Conservation (phyloP, 495 filamentous ascomycete genomes). For the Aspergillus sparsus region DNA sequence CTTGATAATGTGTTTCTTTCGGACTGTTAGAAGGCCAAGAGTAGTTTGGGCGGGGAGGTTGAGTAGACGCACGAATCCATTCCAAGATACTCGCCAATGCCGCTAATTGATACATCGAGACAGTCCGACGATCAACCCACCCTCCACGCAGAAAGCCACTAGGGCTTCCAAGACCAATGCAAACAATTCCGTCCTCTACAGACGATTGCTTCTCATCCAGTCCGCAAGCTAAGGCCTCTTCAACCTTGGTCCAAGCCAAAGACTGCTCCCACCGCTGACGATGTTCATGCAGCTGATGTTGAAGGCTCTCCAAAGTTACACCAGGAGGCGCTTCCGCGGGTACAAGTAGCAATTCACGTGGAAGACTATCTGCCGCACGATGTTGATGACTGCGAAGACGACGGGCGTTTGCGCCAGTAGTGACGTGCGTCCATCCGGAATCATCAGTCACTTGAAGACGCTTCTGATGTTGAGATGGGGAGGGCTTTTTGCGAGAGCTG, state of each 20-base stretch:
- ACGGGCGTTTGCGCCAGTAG: constrained; percentile 32
- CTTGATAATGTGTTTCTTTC: constrained; percentile 1
- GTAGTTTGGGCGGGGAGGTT: background rate
- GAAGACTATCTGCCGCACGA: background rate
- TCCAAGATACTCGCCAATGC: constrained; percentile 58
- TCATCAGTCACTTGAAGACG: constrained; percentile 48
- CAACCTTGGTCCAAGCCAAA: constrained; percentile 28
- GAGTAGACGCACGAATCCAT: constrained; percentile 21
- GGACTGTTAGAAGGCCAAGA: background rate
- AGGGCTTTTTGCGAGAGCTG: constrained; percentile 39
- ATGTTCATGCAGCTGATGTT: constrained; percentile 34
- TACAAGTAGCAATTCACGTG: constrained; percentile 10
- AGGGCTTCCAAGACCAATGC: constrained; percentile 57
- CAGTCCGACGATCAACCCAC: constrained; percentile 47
- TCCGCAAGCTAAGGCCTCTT: constrained; percentile 10
- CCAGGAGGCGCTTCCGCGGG: constrained; percentile 38
- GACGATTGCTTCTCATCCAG: background rate
- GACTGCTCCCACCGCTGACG: constrained; percentile 35
- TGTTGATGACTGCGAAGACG: constrained; percentile 15
- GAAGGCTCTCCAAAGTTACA: constrained; percentile 42
- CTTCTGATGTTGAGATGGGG: constrained; percentile 37
- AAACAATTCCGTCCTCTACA: constrained; percentile 37
- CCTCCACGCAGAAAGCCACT: constrained; percentile 48
- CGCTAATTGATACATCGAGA: constrained; percentile 60
- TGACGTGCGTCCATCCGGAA: constrained; percentile 60